Evolutionary conservation across 75 land plant species (phyloP).

Genomic region (Sequoiadendron giganteum): DNA sequence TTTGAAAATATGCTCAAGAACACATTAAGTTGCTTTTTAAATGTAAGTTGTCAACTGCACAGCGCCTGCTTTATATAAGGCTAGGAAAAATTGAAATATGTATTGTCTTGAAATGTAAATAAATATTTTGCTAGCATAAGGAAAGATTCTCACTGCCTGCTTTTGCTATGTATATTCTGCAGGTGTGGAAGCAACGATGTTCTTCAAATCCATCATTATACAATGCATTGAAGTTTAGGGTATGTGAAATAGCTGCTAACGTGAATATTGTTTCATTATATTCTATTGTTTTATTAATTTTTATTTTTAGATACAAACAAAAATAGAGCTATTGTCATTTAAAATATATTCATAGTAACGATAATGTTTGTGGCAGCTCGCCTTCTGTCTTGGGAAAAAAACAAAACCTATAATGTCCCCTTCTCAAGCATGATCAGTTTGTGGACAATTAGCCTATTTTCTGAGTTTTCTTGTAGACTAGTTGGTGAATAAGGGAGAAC

Average conservation of each 20-base stretch:
- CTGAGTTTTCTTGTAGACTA: too few species aligned
- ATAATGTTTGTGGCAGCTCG: neutral
- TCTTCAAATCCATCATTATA: slow-evolving; percentile 37
- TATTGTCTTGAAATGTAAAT: neutral
- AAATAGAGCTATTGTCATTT: neutral
- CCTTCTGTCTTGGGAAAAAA: neutral
- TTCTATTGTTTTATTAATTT: neutral
- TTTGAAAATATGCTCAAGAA: neutral
- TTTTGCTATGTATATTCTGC: slow-evolving; percentile 2
- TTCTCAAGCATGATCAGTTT: too few species aligned
- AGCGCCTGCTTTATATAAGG: neutral
- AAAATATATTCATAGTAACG: neutral
- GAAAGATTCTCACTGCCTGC: neutral
- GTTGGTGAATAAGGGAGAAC: too few species aligned
- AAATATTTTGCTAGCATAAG: neutral
- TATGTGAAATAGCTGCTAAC: slow-evolving; percentile 20
- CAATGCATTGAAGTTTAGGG: slow-evolving; percentile 62
- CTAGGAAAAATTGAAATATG: neutral
- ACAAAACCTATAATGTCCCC: too few species aligned
- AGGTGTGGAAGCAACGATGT: slow-evolving; percentile 55
- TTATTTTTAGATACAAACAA: neutral
- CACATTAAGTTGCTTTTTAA: neutral
- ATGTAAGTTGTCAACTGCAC: neutral
- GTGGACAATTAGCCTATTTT: too few species aligned
- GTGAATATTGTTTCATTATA: neutral